Conservation (phyloP, 2,329 filamentous ascomycete genomes). For the Fusarium nodosum region DNA sequence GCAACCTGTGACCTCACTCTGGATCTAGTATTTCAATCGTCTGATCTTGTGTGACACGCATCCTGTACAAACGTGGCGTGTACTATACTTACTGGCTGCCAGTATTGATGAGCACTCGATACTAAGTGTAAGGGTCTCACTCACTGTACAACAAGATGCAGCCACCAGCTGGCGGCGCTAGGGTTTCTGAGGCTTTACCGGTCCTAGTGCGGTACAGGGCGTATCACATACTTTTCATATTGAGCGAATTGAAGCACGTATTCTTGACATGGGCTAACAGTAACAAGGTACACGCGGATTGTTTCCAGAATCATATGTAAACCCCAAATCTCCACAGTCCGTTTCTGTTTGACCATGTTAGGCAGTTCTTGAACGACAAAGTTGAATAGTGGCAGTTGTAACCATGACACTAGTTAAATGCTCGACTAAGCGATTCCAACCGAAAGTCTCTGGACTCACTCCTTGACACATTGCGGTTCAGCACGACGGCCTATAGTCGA, state of each 20-base stretch:
- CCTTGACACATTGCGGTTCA: neutral
- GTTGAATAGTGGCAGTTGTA: neutral
- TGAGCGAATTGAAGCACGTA: conserved; percentile 13
- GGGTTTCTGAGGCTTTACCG: conserved; percentile 24
- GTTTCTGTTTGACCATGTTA: neutral
- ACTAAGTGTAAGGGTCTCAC: conserved; percentile 10
- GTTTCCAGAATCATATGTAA: conserved; percentile 19
- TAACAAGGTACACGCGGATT: neutral
- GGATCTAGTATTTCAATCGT: conserved; percentile 5
- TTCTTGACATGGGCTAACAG: conserved; percentile 3
- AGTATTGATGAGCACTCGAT: conserved; percentile 2
- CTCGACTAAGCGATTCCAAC: neutral
- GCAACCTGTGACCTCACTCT: conserved; percentile 14
- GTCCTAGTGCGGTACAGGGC: neutral
- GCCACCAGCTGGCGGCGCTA: conserved; percentile 18
- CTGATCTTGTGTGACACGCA: conserved; percentile 2
- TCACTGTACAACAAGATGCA: conserved; percentile 4
- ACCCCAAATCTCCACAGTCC: conserved; percentile 2
- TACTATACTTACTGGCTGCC: neutral
- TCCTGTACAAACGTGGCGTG: neutral
- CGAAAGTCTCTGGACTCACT: neutral
- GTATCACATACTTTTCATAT: conserved; percentile 1
- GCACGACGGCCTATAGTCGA: neutral
- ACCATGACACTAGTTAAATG: neutral
- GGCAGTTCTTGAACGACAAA: neutral